Evolutionary conservation across 2,329 filamentous ascomycete genomes (phyloP).

Genomic region (Cladosporium velox): DNA sequence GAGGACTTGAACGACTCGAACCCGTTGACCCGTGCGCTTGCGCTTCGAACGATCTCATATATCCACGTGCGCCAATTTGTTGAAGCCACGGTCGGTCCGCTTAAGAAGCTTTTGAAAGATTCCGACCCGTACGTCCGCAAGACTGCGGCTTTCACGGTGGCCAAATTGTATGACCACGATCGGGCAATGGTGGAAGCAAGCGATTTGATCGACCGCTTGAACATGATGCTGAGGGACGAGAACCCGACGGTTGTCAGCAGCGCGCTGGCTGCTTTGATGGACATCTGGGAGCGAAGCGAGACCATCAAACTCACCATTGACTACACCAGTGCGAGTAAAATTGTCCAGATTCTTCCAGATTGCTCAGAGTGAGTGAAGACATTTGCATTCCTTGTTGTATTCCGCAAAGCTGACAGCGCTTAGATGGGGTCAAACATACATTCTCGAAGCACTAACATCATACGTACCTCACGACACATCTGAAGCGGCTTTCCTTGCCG

Average conservation of each 20-base stretch:
- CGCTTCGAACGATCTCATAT: slow-evolving; percentile 94
- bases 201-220: slow-evolving; percentile 88
- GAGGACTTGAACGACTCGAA: slow-evolving; percentile 94
- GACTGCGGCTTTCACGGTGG: slow-evolving; percentile 92
- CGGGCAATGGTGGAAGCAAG: slow-evolving; percentile 84
- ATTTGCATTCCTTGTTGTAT: too few relatives aligned
- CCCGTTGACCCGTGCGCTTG: slow-evolving; percentile 86
- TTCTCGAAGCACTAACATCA: slow-evolving; percentile 94
- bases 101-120: slow-evolving; percentile 82
- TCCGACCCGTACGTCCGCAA: slow-evolving; percentile 95
- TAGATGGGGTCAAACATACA: slow-evolving; percentile 98
- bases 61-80: slow-evolving; percentile 96
- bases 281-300: slow-evolving; percentile 98
- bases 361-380: slow-evolving; percentile 79
- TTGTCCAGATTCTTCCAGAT: slow-evolving; percentile 92
- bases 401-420: slow-evolving; percentile 20
- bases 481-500: slow-evolving; percentile 85
- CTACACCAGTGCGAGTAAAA: slow-evolving; percentile 95
- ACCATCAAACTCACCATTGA: slow-evolving; percentile 98
- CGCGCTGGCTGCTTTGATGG: slow-evolving; percentile 85
- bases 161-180: slow-evolving; percentile 97
- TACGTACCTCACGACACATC: slow-evolving; percentile 90
- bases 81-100: slow-evolving; percentile 80
- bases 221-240: slow-evolving; percentile 86
- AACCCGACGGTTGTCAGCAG: slow-evolving; percentile 97